Conservation (phyloP, 2,329 filamentous ascomycete species). For the Pseudopyrenochaeta lycopersici region DNA sequence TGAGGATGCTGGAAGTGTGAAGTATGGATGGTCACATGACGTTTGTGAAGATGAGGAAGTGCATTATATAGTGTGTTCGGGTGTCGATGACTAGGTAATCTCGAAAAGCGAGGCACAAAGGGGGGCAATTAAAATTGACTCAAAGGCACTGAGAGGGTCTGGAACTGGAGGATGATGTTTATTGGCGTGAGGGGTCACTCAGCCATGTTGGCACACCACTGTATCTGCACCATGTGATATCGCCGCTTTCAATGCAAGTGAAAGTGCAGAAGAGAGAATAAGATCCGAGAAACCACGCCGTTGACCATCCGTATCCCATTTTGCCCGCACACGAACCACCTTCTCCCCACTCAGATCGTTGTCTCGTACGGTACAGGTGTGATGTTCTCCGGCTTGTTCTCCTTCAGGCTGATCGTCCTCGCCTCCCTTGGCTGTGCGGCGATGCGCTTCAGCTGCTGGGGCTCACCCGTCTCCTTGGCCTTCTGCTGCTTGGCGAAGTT, state of each 20-base stretch:
- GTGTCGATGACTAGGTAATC: too few relatives aligned
- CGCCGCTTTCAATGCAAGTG: conserved; percentile 50
- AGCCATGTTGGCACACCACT: conserved; percentile 46
- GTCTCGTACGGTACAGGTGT: conserved; percentile 96
- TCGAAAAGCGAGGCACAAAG: too few relatives aligned
- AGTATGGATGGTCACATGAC: too few relatives aligned
- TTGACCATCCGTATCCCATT: conserved; percentile 51
- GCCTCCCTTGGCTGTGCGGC: conserved; percentile 81
- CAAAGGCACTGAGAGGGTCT: conserved; percentile 3
- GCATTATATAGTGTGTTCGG: too few relatives aligned
- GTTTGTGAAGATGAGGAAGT: too few relatives aligned
- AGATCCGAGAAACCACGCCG: conserved; percentile 52
- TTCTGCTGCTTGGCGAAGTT: conserved; percentile 93
- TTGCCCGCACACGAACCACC: conserved; percentile 39
- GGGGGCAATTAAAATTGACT: too few relatives aligned
- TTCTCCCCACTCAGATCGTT: conserved; percentile 76
- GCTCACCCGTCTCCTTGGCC: conserved; percentile 88
- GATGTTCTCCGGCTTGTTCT: conserved; percentile 90
- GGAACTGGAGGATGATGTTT: conserved; percentile 40
- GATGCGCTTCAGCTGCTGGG: conserved; percentile 92
- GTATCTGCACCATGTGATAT: conserved; percentile 45
- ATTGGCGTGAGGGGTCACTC: conserved; percentile 48
- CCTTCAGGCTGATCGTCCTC: conserved; percentile 79
- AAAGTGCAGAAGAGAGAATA: conserved; percentile 51
- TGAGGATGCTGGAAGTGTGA: too few relatives aligned